Evolutionary conservation across 495 filamentous ascomycete genomes (phyloP), one percentile per base, ranked within the genome.

Genomic region (Penicillium lividum): DNA sequence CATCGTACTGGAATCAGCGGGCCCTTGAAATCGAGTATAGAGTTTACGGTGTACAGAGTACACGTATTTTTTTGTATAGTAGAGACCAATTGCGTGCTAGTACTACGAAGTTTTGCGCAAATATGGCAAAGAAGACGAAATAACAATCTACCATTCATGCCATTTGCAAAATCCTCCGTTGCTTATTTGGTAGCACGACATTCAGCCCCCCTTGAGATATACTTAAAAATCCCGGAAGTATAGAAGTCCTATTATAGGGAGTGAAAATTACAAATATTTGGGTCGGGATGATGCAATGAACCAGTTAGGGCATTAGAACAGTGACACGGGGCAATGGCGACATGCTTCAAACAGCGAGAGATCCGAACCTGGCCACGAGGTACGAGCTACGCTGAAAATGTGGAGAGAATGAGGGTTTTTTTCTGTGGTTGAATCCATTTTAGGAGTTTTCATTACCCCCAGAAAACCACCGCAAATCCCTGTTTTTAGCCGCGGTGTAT

Each of bases 391-490:
- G 28, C 52, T 40, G 9, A 52, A 52, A 53, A 30, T 25, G 52
- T 42, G 47, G 29, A 43, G 53, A 53, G 59, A 57, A 57, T 43
- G 58, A 44, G 58, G 57, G 58, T 63, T 68, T 66, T 50, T 51
- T 46, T 43, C 33, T 29, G 33, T 49, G 51, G 51, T 43, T 27
- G 9, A 29, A 42, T 34, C 18, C 45, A 2, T 28, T 38, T 49
- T n/a, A 44, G 36, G 48, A 52, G 56, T 67, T 69, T 69, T 56
- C 64, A 65, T 61, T 61, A 62, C 61, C 61, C 64, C 64, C 64
- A 65, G 58, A 50, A 67, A 69, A 66, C 45, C 54, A 48, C 49
- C 44, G 45, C 30, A 10, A 55, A 58, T 56, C 36, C 62, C 58
- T 58, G 58, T 59, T 64, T 55, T 49, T 51, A 49, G 50, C 51